These are phyloP conservation scores for Leccinum subrobustum DNA, from an alignment of 1,284 basidiomycete genomes.

Conservation along the genomic window DNA sequence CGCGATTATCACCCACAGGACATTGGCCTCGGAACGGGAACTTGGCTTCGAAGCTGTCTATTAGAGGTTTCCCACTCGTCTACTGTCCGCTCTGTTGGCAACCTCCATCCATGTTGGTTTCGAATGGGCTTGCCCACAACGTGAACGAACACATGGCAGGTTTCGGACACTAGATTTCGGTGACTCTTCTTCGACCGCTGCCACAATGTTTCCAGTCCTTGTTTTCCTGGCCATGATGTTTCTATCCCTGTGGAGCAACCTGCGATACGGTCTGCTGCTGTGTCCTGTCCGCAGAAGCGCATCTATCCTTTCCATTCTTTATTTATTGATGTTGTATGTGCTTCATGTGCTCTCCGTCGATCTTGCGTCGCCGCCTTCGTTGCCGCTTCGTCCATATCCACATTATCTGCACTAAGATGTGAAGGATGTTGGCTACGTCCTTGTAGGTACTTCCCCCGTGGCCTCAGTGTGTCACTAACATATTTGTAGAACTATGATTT, in stretches of 20 bases:
- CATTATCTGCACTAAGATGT: slow-evolving; percentile 64
- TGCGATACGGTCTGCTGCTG: slow-evolving; percentile 21
- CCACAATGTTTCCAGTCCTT: slow-evolving; percentile 22
- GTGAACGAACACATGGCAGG: slow-evolving; percentile 25
- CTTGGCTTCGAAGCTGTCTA: slow-evolving; percentile 18
- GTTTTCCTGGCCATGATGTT: slow-evolving; percentile 28
- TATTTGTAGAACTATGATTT: slow-evolving; percentile 86
- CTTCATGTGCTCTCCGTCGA: slow-evolving; percentile 37
- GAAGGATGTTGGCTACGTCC: slow-evolving; percentile 92
- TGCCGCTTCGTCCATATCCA: slow-evolving; percentile 36
- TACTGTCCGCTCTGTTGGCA: slow-evolving; percentile 24
- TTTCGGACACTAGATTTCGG: slow-evolving; percentile 25
- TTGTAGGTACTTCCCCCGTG: slow-evolving; percentile 53
- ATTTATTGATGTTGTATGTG: slow-evolving; percentile 56
- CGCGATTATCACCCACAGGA: slow-evolving; percentile 30
- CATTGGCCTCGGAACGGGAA: slow-evolving; percentile 25
- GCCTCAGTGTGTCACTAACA: slow-evolving; percentile 23
- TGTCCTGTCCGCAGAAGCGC: slow-evolving; percentile 50
- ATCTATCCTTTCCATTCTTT: slow-evolving; percentile 45
- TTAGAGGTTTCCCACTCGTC: slow-evolving; percentile 23
- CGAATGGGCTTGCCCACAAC: slow-evolving; percentile 20
- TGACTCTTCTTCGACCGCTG: slow-evolving; percentile 25
- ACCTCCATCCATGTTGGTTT: slow-evolving; percentile 25
- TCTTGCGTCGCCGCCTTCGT: slow-evolving; percentile 34
- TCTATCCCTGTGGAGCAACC: slow-evolving; percentile 22